These are phyloP conservation scores for Aspergillus sp. DNA, from an alignment of 2,329 filamentous ascomycete species.

Conservation along the genomic window DNA sequence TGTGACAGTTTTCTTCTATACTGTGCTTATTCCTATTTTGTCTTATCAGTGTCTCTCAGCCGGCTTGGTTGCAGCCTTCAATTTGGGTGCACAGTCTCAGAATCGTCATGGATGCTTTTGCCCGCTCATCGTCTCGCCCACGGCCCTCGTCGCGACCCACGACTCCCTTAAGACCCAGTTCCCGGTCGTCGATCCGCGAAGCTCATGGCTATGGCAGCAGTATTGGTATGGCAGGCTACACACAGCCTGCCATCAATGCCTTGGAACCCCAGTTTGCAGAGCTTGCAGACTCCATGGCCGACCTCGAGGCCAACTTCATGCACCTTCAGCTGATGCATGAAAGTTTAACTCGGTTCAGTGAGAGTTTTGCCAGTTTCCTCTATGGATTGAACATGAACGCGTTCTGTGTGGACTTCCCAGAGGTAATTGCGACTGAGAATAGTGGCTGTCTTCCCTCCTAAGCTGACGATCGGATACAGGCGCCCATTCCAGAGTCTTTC, in stretches of 20 bases:
- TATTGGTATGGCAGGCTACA: slow-evolving; percentile 38
- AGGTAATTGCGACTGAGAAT: slow-evolving; percentile 57
- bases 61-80: slow-evolving; percentile 4
- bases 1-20: neutral
- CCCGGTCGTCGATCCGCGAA: slow-evolving; percentile 83
- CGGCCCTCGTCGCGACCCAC: slow-evolving; percentile 74
- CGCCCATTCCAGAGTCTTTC: slow-evolving; percentile 82
- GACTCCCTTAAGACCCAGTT: slow-evolving; percentile 86
- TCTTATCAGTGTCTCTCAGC: slow-evolving; percentile 5
- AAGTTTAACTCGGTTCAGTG: slow-evolving; percentile 86
- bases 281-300: slow-evolving; percentile 88
- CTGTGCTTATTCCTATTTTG: neutral
- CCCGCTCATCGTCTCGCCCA: slow-evolving; percentile 61
- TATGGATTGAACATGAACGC: slow-evolving; percentile 99
- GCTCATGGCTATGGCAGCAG: slow-evolving; percentile 59
- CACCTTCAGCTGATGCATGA: slow-evolving; percentile 97
- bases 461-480: slow-evolving; percentile 51
- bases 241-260: slow-evolving; percentile 68
- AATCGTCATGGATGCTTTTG: slow-evolving; percentile 34
- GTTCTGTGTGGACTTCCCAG: slow-evolving; percentile 96
- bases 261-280: slow-evolving; percentile 93
- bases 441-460: neutral
- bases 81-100: neutral
- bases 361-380: slow-evolving; percentile 92
- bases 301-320: slow-evolving; percentile 96